Evolutionary conservation across 2,329 filamentous ascomycete genomes (phyloP).

Genomic region (Monosporascus ibericus): DNA sequence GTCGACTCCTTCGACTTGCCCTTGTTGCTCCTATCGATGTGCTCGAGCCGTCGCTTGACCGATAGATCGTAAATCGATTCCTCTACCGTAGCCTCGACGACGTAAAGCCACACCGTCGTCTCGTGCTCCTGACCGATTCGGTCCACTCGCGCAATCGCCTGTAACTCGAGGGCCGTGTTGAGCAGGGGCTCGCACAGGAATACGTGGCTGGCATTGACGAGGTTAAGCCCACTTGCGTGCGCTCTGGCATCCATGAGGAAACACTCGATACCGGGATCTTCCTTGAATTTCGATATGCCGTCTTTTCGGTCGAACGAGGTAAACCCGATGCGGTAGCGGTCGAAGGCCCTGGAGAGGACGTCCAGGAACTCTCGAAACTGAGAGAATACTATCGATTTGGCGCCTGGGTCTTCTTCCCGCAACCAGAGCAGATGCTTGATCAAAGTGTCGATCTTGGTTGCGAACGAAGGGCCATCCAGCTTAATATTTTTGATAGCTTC

Average conservation of each 20-base stretch:
- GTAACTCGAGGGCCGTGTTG: constrained; percentile 88
- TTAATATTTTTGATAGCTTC: constrained; percentile 78
- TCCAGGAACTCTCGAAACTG: constrained; percentile 64
- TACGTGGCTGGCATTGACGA: constrained; percentile 89
- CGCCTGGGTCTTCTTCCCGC: constrained; percentile 73
- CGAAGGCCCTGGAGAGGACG: constrained; percentile 66
- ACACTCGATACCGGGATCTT: constrained; percentile 67
- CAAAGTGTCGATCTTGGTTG: constrained; percentile 84
- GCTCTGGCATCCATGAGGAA: constrained; percentile 87
- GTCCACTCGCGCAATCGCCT: constrained; percentile 91
- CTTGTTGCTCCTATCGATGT: constrained; percentile 52
- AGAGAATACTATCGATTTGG: constrained; percentile 91
- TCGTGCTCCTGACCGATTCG: constrained; percentile 83
- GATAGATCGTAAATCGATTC: constrained; percentile 87
- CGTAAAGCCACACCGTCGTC: constrained; percentile 93
- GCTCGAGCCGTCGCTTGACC: constrained; percentile 68
- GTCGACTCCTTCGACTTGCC: constrained; percentile 33
- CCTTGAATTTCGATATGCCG: constrained; percentile 71
- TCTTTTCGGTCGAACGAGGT: constrained; percentile 61
- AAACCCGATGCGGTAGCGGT: constrained; percentile 65
- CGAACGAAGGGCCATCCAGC: constrained; percentile 66
- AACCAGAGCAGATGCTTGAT: constrained; percentile 81
- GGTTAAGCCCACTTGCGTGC: constrained; percentile 81
- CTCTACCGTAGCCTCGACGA: constrained; percentile 86
- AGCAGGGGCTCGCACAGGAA: constrained; percentile 92